Base-by-base conservation (phyloP, 2,329 filamentous ascomycete genomes). In the Paracoccidioides lutzii region DNA sequence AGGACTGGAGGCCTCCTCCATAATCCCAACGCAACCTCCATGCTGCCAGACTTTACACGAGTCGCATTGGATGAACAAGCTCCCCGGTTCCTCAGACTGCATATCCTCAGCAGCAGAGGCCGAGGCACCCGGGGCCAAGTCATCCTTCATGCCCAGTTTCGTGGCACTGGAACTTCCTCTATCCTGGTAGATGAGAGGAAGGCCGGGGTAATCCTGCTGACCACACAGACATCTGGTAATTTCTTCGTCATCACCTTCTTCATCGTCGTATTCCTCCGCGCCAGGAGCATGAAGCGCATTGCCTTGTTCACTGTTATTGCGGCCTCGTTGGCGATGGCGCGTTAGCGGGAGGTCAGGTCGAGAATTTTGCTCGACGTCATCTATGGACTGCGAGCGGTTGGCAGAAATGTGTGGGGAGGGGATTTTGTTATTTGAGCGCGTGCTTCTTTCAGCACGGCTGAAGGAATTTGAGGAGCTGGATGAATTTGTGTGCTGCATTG, bases 41-140 rank as follows among this genome's bases (percentile, higher is more conserved):
- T 98, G 93, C 71, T 98, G 93, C 93, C 91, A 98, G 60, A 97
- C 93, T 69, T 95, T 94, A 77, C 93, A 98, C 61, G 88, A 79
- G 73, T 97, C 93, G 79, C 93, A 98, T 76, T 97, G 91, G 62
- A 98, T 90, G 73, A 96, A 98, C 72, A 97, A 86, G 53, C 90
- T 91, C 46, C 91, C 93, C 62, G 91, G 80, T 61, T 97, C 91
- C 65, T 95, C 90, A 37, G 84, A 82, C 60, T 88, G 77, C 60
- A 76, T 66, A 58, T 79, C 77, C 58, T 75, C 83, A 75, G 74
- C 83, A 75, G 74, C 83, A 73, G 69, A 78, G 71, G 70, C 78
- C 72, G 73, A 82, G 73, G 68, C 79, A 72, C 64, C 83, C 77
- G 60, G 76, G 69, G 64, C 82, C 76, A 66, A 77, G 57, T 80